A percentile compares a stretch with the other conserved stretches of the same genome.
These are phyloP conservation scores for Fraxinus velutina DNA, from an alignment of 305 asterid genomes.

Conservation along the genomic window DNA sequence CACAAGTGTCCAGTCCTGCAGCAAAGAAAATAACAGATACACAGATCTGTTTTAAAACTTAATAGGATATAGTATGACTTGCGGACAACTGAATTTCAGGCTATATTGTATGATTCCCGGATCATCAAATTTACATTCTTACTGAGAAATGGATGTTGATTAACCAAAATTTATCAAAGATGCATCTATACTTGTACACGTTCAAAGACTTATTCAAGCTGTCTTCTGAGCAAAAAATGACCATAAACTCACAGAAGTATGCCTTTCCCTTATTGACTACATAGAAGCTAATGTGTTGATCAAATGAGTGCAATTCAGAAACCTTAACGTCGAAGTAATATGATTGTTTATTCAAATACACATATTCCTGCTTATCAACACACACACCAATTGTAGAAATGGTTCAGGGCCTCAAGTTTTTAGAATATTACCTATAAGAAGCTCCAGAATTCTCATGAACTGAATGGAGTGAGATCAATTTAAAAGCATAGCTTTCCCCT, in stretches of 20 bases:
- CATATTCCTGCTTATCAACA: not conserved
- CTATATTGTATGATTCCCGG: not conserved
- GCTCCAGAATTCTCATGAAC: slow-evolving; percentile 23
- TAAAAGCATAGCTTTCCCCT: slow-evolving; percentile 63
- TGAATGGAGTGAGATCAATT: slow-evolving; percentile 73
- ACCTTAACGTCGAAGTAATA: not conserved
- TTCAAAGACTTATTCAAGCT: not conserved
- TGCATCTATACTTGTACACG: not conserved
- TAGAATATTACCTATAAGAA: slow-evolving; percentile 18
- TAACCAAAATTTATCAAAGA: not conserved
- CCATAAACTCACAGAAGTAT: not conserved
- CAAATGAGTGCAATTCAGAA: not conserved
- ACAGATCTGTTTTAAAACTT: not conserved
- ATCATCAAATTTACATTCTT: not conserved
- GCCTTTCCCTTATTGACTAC: not conserved
- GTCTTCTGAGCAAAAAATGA: not conserved
- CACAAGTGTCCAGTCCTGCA: not conserved
- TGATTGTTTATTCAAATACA: not conserved
- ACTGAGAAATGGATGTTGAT: not conserved
- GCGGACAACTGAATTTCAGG: not conserved
- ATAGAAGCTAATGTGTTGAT: not conserved
- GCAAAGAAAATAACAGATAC: not conserved
- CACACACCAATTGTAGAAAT: not conserved
- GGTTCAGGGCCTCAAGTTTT: not conserved
- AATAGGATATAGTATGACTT: not conserved